Conservation (phyloP, 805 yeast genomes). For the Candida tallmaniae region DNA sequence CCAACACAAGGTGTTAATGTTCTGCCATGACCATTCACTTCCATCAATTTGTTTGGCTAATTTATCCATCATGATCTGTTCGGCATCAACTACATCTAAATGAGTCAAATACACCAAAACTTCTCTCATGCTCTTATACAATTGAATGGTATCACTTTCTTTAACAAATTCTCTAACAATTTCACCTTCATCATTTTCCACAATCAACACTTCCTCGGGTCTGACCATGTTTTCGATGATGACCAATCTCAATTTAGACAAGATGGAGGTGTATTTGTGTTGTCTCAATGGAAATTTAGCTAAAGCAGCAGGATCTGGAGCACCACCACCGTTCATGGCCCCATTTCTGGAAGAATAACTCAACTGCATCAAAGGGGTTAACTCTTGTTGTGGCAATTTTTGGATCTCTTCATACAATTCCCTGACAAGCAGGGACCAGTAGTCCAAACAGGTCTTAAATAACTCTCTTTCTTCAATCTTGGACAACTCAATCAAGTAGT, state of each 20-base stretch:
- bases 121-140: conserved; percentile 94
- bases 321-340: conserved; percentile 57
- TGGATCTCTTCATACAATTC: conserved; percentile 84
- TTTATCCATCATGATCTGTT: conserved; percentile 87
- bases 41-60: conserved; percentile 92
- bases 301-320: conserved; percentile 76
- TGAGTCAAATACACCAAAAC: conserved; percentile 93
- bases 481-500: conserved; percentile 78
- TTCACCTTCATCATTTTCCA: conserved; percentile 98
- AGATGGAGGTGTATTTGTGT: conserved; percentile 72
- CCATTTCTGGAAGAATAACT: conserved; percentile 30
- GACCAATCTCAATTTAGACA: conserved; percentile 84
- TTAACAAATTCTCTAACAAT: conserved; percentile 95
- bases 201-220: conserved; percentile 96
- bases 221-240: conserved; percentile 96
- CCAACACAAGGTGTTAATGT: conserved; percentile 96
- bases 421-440: conserved; percentile 86
- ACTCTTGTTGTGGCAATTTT: conserved; percentile 64
- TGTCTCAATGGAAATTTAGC: conserved; percentile 81
- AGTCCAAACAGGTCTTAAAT: conserved; percentile 92
- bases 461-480: conserved; percentile 93
- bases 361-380: conserved; percentile 74
- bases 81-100: conserved; percentile 90
- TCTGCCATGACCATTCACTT: conserved; percentile 98
- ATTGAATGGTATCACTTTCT: conserved; percentile 94